Conservation (phyloP, 2,329 filamentous ascomycete species). For the Dactylella cylindrospora region DNA sequence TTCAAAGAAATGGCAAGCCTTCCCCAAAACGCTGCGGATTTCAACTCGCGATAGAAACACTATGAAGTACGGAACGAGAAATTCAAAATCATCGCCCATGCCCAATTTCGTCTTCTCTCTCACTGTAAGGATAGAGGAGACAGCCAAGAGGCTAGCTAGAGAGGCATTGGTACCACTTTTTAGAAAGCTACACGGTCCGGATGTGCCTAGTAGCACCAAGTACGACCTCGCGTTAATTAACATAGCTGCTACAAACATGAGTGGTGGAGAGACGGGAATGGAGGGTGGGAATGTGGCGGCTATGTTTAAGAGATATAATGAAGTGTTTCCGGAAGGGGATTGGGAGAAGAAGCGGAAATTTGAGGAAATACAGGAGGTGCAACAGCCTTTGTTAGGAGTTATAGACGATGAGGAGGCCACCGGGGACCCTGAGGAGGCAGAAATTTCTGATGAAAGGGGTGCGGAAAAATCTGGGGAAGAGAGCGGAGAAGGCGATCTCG, state of each 20-base stretch:
- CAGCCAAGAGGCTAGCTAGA: conserved; percentile 69
- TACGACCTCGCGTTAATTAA: conserved; percentile 87
- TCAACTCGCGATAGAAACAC: conserved; percentile 68
- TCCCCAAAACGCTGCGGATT: conserved; percentile 77
- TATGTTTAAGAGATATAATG: conserved; percentile 65
- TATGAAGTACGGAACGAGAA: conserved; percentile 61
- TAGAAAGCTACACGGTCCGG: conserved; percentile 66
- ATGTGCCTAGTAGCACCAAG: conserved; percentile 57
- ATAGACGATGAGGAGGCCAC: conserved; percentile 44
- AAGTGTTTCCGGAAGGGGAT: conserved; percentile 50
- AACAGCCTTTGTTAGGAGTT: conserved; percentile 27
- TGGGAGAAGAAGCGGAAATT: conserved; percentile 35
- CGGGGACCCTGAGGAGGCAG: conserved; percentile 48
- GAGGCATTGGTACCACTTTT: conserved; percentile 73
- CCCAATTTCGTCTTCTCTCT: conserved; percentile 73
- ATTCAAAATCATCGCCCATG: conserved; percentile 72
- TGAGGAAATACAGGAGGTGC: conserved; percentile 17
- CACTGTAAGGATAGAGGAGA: conserved; percentile 59
- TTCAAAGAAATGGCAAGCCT: conserved; percentile 67
- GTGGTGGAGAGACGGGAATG: conserved; percentile 56
- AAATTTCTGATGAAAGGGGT: conserved; percentile 50
- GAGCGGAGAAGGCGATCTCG: conserved; percentile 47
- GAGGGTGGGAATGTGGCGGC: conserved; percentile 69
- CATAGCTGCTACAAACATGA: conserved; percentile 84
- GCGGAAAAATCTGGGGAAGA: conserved; percentile 47